Evolutionary conservation across 768 basidiomycete genomes (phyloP).

Genomic region (Sistotremastrum suecicum): DNA sequence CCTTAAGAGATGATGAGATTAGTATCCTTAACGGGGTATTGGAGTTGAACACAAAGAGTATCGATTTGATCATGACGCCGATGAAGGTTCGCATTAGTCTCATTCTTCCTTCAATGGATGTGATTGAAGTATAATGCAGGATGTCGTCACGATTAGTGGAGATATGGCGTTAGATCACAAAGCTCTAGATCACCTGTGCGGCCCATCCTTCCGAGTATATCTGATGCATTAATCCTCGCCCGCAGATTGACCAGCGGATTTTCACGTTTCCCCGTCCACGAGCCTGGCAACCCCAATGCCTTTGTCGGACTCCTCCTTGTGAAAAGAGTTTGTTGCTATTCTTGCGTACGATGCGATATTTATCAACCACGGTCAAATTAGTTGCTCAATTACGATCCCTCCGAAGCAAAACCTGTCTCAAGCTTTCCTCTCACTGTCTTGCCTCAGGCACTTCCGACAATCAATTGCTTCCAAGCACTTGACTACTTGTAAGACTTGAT

Average conservation of each 20-base stretch:
- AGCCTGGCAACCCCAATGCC: constrained; percentile 46
- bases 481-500: constrained; percentile 63
- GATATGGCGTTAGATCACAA: constrained; percentile 71
- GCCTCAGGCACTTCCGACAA: constrained; percentile 77
- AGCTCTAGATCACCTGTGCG: constrained; percentile 62
- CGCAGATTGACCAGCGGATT: constrained; percentile 65
- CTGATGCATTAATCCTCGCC: neutral
- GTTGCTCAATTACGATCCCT: constrained; percentile 83
- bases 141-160: constrained; percentile 66
- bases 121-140: no score
- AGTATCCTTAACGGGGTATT: constrained; percentile 43
- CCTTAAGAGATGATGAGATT: constrained; percentile 66
- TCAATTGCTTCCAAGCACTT: constrained; percentile 89
- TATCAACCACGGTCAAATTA: no score
- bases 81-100: constrained; percentile 32
- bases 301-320: constrained; percentile 76
- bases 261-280: constrained; percentile 84
- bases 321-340: constrained; percentile 44
- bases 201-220: no score
- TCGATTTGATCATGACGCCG: constrained; percentile 53
- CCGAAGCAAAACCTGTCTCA: constrained; percentile 59
- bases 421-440: constrained; percentile 68
- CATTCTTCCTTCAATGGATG: no score
- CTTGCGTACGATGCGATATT: no score
- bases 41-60: constrained; percentile 58